Percentiles rank a stretch among this genome's conserved stretches.
phyloP scores from a whole-genome alignment of 371 early-diverging fungal genomes.

The Mucor lusitanicus region DNA sequence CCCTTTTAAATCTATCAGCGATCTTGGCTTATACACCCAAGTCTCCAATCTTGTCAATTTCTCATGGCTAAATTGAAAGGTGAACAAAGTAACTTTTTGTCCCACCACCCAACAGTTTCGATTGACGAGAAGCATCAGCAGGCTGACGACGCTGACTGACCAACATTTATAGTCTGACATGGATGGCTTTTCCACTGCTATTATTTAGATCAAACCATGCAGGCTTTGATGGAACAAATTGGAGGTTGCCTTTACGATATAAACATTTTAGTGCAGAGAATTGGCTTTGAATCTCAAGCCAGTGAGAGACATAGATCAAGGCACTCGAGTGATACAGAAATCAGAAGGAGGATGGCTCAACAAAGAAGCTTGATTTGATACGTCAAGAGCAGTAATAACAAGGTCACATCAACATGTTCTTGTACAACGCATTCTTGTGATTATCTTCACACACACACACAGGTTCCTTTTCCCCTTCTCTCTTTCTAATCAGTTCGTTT shows the following conservation, averaged over 20 bases:
- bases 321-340: background rate
- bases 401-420: slow-evolving; percentile 2
- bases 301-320: background rate
- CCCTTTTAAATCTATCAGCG: background rate
- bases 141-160: background rate
- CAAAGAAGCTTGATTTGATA: background rate
- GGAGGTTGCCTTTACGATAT: background rate
- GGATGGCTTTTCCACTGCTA: background rate
- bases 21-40: too few relatives aligned
- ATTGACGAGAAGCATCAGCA: background rate
- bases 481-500: background rate
- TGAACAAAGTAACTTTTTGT: background rate
- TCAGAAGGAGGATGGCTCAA: background rate
- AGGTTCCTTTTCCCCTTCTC: background rate
- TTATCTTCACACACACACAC: background rate
- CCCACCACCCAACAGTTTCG: background rate
- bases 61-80: background rate
- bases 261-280: background rate
- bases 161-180: background rate
- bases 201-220: background rate
- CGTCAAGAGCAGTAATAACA: background rate
- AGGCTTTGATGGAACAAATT: background rate
- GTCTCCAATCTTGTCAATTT: background rate
- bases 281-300: background rate
- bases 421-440: slow-evolving; percentile 1